Conservation (phyloP, 257 asterid genomes). For the Leptodermis oblonga region DNA sequence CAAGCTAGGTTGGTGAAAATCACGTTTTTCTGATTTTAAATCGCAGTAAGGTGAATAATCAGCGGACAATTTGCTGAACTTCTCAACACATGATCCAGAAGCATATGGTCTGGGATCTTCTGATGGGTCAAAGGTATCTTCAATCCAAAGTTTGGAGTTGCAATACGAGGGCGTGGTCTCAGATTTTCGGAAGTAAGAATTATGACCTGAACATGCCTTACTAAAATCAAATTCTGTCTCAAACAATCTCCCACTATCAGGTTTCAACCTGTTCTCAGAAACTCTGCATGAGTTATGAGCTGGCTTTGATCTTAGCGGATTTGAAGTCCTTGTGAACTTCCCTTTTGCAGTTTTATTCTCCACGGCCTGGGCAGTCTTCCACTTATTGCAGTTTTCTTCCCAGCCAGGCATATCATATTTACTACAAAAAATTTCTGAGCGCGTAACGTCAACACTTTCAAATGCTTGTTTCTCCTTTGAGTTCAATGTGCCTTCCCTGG, state of each 20-base stretch:
- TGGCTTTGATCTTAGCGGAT: constrained; percentile 12
- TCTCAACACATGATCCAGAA: constrained; percentile 5
- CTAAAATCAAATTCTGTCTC: constrained; percentile 2
- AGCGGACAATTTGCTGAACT: constrained; percentile 16
- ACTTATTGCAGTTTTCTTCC: constrained; percentile 10
- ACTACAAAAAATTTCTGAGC: constrained; percentile 10
- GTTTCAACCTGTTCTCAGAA: constrained; percentile 12
- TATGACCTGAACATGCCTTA: constrained; percentile 9
- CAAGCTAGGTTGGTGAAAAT: constrained; percentile 13
- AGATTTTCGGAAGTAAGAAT: constrained; percentile 12
- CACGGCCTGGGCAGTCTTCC: constrained; percentile 2
- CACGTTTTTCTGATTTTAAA: constrained; percentile 7
- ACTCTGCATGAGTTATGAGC: not conserved
- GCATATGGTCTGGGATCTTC: constrained; percentile 3
- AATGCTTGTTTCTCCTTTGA: constrained; percentile 17
- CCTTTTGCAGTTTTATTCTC: constrained; percentile 3
- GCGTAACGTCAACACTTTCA: constrained; percentile 5
- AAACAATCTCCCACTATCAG: constrained; percentile 17
- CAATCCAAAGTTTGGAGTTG: constrained; percentile 21
- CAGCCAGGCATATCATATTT: constrained; percentile 12
- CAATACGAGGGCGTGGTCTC: constrained; percentile 10
- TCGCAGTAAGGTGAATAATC: constrained; percentile 17
- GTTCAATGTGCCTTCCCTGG: constrained; percentile 28
- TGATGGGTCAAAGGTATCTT: constrained; percentile 16
- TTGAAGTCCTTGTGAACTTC: constrained; percentile 9